Base-by-base conservation (phyloP, 768 basidiomycete species). In the Pleurotus eryngii region DNA sequence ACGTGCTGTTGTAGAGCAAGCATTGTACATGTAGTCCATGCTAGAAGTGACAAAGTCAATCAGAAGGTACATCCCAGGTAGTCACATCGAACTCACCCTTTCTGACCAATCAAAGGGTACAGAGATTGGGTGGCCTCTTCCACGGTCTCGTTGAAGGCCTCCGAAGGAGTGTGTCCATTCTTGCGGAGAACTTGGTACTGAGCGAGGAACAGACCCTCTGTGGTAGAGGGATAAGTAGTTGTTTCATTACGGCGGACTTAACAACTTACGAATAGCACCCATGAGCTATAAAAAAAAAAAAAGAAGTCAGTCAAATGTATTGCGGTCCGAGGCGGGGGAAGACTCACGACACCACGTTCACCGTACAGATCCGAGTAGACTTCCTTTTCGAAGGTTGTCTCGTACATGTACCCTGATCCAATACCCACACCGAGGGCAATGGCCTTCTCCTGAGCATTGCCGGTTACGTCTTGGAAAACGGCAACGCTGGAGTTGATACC, bases 61-160 rank as follows among this genome's bases (percentile, higher is more conserved):
- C 30, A 24, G 15, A 6, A 18, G 12, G 55, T 24, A n/a, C 17
- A 42, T 17, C n/a, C 18, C 9, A 54, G 15, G 45, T 9, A 30
- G 11, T 17, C 55, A 47, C 53, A 14, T 57, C 27, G 55, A 5
- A 69, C 85, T 56, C 71, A 91, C 89, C 94, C 95, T 72, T 97
- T 90, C 68, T 89, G 83, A 63, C 96, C 97, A 67, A 99, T 94
- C 73, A 99, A 75, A 59, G 97, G 97, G 81, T 92, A 98, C 61
- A 99, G 86, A 39, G 94, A 96, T 71, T 99, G 95, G 43, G 96
- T 98, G n/a, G 97, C 97, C 78, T 98, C 97, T 76, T 98, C 97
- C 60, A 98, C 97, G 59, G 97, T 98, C 81, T 99, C 97, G 75
- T 99, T 98, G 86, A 99, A 98, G 49, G 95, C 95, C 72, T 99